Base-by-base conservation (phyloP, 306 rosid species). In the Potentilla sterilis region DNA sequence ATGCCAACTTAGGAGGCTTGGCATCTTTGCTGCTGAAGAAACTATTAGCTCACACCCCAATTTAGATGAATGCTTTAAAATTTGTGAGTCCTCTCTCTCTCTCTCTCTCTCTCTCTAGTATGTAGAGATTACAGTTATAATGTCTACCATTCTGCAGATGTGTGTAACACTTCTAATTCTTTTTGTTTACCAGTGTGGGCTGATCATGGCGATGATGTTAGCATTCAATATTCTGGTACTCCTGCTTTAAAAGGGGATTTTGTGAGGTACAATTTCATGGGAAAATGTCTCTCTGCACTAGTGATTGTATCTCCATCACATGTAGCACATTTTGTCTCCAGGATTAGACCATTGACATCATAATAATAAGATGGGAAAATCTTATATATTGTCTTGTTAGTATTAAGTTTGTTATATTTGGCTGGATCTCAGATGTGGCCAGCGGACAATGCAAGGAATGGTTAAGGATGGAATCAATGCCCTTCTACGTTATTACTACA, bases 181-280 rank as follows among this genome's bases (percentile, higher is more conserved):
- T 83, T 81, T 41, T 75, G 72, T 82, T 48, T 81, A 58, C 66
- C 87, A 95, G 97, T 92, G 89, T 95, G 99, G 99, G 99, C 99
- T 80, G 87, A 95, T 83, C 99, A 95, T 75, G 99, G 99, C 68
- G 99, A 95, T 86, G 99, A 95, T 79, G 46, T 90, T 75, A 95
- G 99, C 84, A 72, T 82, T 78, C 99, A 95, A 71, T 95, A 95
- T 84, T 92, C 97, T 40, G 99, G 99, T 73, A 95, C 99, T 80
- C 88, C 89, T 82, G 97, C 98, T 74, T 86, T 92, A 79, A 95
- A 95, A 87, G 97, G 98, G 76, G 98, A 95, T 88, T 95, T 92
- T 82, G 92, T 87, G 75, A 90, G 98, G 98, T 92, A 92, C 69
- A 72, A 75, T 52, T 72, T 47, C 65, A 51, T 47, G 52, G 84